These are phyloP conservation scores for Neurospora sp. DNA, from an alignment of 495 filamentous ascomycete species.

Conservation along the genomic window DNA sequence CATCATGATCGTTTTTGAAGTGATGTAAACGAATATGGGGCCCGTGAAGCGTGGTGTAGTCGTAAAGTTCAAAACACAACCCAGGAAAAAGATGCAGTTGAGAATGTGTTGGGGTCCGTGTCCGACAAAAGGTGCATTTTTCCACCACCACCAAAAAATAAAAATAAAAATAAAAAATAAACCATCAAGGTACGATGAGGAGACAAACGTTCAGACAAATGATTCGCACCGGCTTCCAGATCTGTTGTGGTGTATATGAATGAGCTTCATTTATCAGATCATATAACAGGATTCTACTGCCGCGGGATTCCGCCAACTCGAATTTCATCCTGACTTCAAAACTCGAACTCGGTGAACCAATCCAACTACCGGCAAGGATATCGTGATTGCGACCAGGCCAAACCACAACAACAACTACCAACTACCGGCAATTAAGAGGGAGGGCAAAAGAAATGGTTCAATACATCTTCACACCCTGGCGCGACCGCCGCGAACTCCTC, in stretches of 20 bases:
- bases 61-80: not conserved
- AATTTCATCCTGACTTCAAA: not conserved
- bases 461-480: conserved; percentile 75
- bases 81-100: not conserved
- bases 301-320: not conserved
- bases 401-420: not conserved
- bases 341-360: not conserved
- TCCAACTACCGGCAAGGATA: not conserved
- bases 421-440: not conserved
- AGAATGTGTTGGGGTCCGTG: not conserved
- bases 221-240: not conserved
- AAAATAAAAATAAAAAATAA: too few species aligned
- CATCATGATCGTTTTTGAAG: not conserved
- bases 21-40: not conserved
- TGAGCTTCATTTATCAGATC: not conserved
- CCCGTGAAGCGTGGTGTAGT: not conserved
- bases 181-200: not conserved
- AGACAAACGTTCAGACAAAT: not conserved
- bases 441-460: conserved; percentile 46
- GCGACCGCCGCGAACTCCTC: conserved; percentile 53
- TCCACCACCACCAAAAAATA: not conserved
- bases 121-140: not conserved
- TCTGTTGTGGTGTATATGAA: not conserved
- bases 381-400: not conserved
- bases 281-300: not conserved